phyloP scores from a whole-genome alignment of 257 asterid species.

The Penstemon barbatus region DNA sequence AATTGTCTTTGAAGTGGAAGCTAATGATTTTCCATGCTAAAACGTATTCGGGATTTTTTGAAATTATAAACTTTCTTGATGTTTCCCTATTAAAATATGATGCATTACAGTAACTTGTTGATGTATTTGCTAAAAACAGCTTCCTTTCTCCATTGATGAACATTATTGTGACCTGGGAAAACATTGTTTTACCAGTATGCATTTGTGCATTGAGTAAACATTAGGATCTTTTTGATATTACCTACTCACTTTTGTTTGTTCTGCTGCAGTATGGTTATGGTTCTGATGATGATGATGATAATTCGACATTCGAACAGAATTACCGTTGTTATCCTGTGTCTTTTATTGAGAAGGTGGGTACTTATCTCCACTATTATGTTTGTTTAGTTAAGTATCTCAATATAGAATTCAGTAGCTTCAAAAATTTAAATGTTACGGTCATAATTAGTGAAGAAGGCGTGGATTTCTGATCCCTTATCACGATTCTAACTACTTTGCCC shows the following conservation, averaged over 20 bases:
- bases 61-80: neutral
- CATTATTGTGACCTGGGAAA: neutral
- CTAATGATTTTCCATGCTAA: neutral
- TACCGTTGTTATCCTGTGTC: conserved; percentile 28
- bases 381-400: no score
- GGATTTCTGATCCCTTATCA: no score
- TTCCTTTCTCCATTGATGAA: neutral
- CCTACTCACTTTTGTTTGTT: neutral
- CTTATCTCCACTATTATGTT: no score
- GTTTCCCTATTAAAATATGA: neutral
- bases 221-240: neutral
- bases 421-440: no score
- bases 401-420: no score
- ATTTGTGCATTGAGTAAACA: neutral
- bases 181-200: neutral
- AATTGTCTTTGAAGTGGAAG: neutral
- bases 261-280: conserved; percentile 20
- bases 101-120: neutral
- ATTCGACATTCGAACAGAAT: conserved; percentile 20
- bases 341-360: conserved; percentile 27
- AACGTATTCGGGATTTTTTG: neutral
- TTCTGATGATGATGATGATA: conserved; percentile 9
- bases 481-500: neutral
- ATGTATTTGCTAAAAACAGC: neutral
- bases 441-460: no score